These are phyloP conservation scores for Ulmus americana DNA, from an alignment of 331 rosid species.

Conservation along the genomic window DNA sequence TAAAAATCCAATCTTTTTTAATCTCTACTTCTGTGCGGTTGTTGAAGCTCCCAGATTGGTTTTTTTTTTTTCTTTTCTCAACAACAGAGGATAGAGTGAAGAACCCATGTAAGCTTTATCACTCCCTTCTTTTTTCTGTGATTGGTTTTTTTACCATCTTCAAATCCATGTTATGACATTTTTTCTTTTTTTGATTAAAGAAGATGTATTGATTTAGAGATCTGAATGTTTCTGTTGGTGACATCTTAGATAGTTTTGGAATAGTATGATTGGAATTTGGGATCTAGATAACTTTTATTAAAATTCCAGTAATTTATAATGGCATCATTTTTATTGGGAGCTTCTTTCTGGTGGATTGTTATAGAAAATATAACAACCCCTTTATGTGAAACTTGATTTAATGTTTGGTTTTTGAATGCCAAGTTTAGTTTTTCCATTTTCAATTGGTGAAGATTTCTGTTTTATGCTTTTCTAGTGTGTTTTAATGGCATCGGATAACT, in stretches of 20 bases:
- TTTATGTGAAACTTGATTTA: not conserved
- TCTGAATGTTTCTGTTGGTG: constrained; percentile 17
- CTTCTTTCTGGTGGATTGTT: not conserved
- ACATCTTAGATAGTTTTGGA: constrained; percentile 15
- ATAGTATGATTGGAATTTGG: constrained; percentile 27
- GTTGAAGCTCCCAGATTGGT: constrained; percentile 39
- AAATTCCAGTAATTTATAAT: not conserved
- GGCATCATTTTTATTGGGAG: not conserved
- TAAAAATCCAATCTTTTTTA: constrained; percentile 18
- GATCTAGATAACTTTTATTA: constrained; percentile 23
- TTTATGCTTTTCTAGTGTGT: constrained; percentile 8
- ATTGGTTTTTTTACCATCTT: constrained; percentile 11
- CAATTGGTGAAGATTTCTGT: constrained; percentile 9
- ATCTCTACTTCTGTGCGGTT: constrained; percentile 13
- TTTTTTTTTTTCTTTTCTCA: constrained; percentile 20
- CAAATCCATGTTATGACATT: not conserved
- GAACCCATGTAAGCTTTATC: constrained; percentile 27
- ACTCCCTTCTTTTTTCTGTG: constrained; percentile 15
- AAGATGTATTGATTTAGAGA: constrained; percentile 6
- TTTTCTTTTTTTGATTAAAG: not conserved
- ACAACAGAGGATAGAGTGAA: constrained; percentile 11
- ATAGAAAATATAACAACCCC: not conserved
- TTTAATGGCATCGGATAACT: constrained; percentile 1
- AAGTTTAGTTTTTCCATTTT: not conserved
- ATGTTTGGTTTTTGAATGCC: constrained; percentile 5